Evolutionary conservation across 2,329 filamentous ascomycete species (phyloP).

Genomic region (Teratosphaeria nubilosa): DNA sequence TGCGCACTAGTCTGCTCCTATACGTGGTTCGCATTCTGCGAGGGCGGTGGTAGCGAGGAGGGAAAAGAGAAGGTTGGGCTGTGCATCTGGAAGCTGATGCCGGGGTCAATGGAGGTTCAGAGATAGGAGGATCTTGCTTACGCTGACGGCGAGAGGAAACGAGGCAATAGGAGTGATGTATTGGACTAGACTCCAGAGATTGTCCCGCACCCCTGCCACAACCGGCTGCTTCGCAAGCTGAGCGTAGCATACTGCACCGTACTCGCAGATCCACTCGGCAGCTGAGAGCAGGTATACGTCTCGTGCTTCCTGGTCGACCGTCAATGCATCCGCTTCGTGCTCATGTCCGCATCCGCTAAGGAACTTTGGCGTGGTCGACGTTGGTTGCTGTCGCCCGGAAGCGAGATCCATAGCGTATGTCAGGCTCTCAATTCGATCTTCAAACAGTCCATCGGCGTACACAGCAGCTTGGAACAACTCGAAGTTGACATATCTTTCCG

Average conservation of each 20-base stretch:
- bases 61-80: too few species aligned
- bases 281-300: neutral
- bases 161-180: too few species aligned
- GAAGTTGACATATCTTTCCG: neutral
- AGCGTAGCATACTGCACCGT: neutral
- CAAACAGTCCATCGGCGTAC: neutral
- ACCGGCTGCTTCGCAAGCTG: neutral
- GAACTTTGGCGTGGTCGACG: neutral
- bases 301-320: neutral
- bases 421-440: neutral
- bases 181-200: too few species aligned
- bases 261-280: neutral
- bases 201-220: neutral
- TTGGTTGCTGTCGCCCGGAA: neutral
- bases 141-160: too few species aligned
- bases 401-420: neutral
- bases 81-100: too few species aligned
- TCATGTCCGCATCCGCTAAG: neutral
- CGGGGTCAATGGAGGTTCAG: too few species aligned
- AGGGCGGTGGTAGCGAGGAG: too few species aligned
- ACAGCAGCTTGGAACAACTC: neutral
- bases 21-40: too few species aligned
- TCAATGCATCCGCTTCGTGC: neutral
- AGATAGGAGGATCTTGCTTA: neutral
- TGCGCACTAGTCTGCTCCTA: too few species aligned